phyloP scores from a whole-genome alignment of 768 basidiomycete genomes.

The Auricularia heimuer region DNA sequence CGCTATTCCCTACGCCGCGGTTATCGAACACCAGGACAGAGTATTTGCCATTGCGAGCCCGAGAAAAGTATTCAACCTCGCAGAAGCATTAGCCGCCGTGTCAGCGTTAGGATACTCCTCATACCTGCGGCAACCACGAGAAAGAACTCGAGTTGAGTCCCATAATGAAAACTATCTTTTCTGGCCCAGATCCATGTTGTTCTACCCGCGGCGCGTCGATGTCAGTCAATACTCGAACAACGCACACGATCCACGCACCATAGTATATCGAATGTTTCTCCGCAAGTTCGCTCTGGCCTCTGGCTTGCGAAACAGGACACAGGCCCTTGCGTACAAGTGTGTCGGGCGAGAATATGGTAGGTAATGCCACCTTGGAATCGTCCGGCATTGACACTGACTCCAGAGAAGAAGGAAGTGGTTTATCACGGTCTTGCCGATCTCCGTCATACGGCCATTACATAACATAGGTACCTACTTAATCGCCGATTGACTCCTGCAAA shows the following conservation, averaged over 20 bases:
- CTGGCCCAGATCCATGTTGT: conserved; percentile 56
- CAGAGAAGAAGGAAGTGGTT: not conserved
- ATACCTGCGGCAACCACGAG: conserved; percentile 35
- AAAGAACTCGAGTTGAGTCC: conserved; percentile 45
- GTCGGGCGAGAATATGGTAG: conserved; percentile 44
- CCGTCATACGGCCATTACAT: too few relatives aligned
- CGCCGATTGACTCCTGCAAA: too few relatives aligned
- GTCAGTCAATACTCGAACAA: not conserved
- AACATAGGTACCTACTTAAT: too few relatives aligned
- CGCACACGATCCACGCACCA: conserved; percentile 7
- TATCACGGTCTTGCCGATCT: not conserved
- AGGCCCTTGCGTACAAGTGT: conserved; percentile 63
- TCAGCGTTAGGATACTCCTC: not conserved
- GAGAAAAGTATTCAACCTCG: conserved; percentile 57
- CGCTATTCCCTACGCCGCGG: conserved; percentile 71
- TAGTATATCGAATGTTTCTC: conserved; percentile 72
- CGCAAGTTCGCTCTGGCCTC: conserved; percentile 35
- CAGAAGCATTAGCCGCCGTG: not conserved
- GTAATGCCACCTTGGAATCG: conserved; percentile 3
- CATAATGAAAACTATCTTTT: conserved; percentile 70
- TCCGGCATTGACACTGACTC: not conserved
- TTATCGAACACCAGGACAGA: conserved; percentile 73
- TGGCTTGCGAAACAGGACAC: conserved; percentile 57
- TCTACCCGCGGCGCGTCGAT: conserved; percentile 25
- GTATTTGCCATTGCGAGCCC: conserved; percentile 33